These are phyloP conservation scores for Aspergillus steynii DNA, from an alignment of 495 filamentous ascomycete species.

Conservation along the genomic window DNA sequence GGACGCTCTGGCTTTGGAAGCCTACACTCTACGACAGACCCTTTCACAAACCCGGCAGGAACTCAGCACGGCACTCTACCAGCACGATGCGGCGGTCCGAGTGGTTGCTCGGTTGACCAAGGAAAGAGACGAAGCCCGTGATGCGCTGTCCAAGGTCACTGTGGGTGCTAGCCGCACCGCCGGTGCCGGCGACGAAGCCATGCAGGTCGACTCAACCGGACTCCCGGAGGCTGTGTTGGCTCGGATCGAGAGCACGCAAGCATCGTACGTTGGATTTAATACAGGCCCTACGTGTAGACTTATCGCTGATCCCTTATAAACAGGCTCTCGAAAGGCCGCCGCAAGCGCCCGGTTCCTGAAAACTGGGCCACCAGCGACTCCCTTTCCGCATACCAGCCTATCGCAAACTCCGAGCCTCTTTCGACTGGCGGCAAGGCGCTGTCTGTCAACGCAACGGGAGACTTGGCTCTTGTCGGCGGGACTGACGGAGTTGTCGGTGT, in stretches of 20 bases:
- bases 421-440: conserved; percentile 67
- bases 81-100: conserved; percentile 90
- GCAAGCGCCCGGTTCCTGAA: conserved; percentile 83
- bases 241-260: conserved; percentile 75
- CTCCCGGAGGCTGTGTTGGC: conserved; percentile 71
- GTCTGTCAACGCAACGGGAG: conserved; percentile 62
- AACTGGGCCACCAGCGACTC: conserved; percentile 79
- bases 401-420: conserved; percentile 59
- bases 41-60: conserved; percentile 89
- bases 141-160: conserved; percentile 84
- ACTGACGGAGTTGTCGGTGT: conserved; percentile 73
- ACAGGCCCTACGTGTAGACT: background rate
- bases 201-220: conserved; percentile 80
- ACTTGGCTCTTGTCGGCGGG: conserved; percentile 78
- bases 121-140: conserved; percentile 89
- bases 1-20: conserved; percentile 90
- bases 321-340: conserved; percentile 79
- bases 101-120: conserved; percentile 87
- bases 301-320: conserved; percentile 3
- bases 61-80: conserved; percentile 88
- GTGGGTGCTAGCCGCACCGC: conserved; percentile 59
- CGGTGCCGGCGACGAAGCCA: conserved; percentile 69
- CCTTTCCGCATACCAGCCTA: conserved; percentile 65
- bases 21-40: conserved; percentile 85
- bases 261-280: conserved; percentile 56